Base-by-base conservation (phyloP, 306 rosid genomes). In the Datisca glomerata region DNA sequence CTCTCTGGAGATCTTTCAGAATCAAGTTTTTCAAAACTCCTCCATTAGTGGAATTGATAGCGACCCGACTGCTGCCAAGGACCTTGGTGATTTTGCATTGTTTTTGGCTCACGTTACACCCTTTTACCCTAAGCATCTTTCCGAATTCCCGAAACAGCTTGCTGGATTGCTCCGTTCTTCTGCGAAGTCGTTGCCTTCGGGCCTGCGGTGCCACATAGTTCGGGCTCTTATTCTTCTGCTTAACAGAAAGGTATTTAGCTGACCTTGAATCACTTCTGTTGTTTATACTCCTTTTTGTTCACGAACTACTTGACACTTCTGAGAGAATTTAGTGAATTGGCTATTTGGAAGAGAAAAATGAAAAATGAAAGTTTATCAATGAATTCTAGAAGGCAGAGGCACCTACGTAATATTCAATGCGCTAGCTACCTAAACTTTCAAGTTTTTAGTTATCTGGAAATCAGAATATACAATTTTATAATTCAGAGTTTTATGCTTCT, bases 71-170 rank as follows among this genome's bases (percentile, higher is more conserved):
- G 82, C 82, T 0, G 78, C 94, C 27, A 79, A 79, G 57, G 85
- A 76, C 54, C 93, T 87, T 12, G 73, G 73, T 12, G 97, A 83
- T 6, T 67, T 68, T 21, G 85, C 87, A 18, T 51, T 56, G 73
- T 65, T 82, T 43, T 67, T 87, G 59, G 64, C 94, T 12, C 94
- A 87, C 23, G 74, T 87, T 53, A 65, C 85, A 15, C 72, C 80
- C 0, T 74, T 74, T 12, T 87, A 62, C 63, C 85, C 67, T 0
- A 52, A 65, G 5, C 78, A 69, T 19, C 82, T 87, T 31, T 44
- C 65, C 12, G 61, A 69, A 3, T 87, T 79, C 54, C 97, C 94
- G 0, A 16, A 7, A 6, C 65, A 74, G 52, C 80, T 87, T 18
- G 64, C 75, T 14, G 64, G 65, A 12, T 77, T 87, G 39, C 82